Evolutionary conservation across 129 eudicot genomes (phyloP).

Genomic region (Lactuca saligna): DNA sequence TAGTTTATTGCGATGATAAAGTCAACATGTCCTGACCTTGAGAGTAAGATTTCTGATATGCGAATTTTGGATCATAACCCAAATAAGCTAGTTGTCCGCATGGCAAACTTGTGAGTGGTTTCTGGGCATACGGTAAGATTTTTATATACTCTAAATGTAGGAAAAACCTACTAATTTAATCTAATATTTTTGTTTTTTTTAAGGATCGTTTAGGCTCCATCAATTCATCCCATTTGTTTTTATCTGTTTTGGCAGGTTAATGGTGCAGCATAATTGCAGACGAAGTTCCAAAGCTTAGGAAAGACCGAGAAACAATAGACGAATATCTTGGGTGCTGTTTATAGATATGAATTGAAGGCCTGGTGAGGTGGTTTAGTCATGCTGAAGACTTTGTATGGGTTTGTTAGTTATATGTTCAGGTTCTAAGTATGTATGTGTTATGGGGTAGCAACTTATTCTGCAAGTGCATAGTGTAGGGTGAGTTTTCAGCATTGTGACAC

Average conservation of each 20-base stretch:
- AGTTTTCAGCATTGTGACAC: too few relatives aligned
- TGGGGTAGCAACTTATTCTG: too few relatives aligned
- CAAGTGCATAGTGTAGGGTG: too few relatives aligned
- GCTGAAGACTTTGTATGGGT: too few relatives aligned
- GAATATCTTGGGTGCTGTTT: too few relatives aligned
- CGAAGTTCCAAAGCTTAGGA: too few relatives aligned
- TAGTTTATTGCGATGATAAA: conserved; percentile 78
- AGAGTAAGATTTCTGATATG: conserved; percentile 66
- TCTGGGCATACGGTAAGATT: conserved; percentile 89
- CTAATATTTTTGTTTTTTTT: background rate
- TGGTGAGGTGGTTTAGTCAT: too few relatives aligned
- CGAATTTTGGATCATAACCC: conserved; percentile 86
- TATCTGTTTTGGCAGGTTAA: conserved; percentile 62
- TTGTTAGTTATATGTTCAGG: too few relatives aligned
- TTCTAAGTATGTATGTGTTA: too few relatives aligned
- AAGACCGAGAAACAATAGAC: too few relatives aligned
- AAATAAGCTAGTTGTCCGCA: conserved; percentile 88
- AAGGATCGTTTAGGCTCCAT: background rate
- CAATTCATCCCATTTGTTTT: background rate
- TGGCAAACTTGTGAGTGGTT: conserved; percentile 99
- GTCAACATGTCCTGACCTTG: conserved; percentile 80
- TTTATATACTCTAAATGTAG: background rate
- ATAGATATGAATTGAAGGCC: too few relatives aligned
- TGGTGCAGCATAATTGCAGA: conserved; percentile 98
- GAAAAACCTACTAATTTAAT: background rate